Base-by-base conservation (phyloP, 2,329 filamentous ascomycete genomes). In the Corinectria fuckeliana region DNA sequence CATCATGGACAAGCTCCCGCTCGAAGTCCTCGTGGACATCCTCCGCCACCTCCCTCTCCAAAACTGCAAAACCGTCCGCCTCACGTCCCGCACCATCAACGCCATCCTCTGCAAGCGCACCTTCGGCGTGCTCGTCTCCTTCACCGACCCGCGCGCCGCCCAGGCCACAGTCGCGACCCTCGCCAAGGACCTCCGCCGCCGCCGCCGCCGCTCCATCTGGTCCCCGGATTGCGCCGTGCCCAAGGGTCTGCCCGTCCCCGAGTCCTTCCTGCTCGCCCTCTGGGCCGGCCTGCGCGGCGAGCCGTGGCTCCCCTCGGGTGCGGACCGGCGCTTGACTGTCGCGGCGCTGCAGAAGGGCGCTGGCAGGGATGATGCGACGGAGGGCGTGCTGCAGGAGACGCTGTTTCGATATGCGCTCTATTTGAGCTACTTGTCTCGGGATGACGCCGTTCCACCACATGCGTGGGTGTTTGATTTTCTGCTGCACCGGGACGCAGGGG, bases 381-480 rank as follows among this genome's bases (percentile, higher is more conserved):
- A 74, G 50, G 62, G 68, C 1, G 53, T 54, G 11, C 41, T 76
- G 18, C 65, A 68, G 32, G 65, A 65, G 32, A 65, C 67, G 3
- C 50, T 76, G 65, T 76, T 76, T 55, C 69, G 74, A 44, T 76
- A 75, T 64, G 70, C 74, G 2, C 58, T 76, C 51, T 76, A 75
- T 45, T 52, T 76, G 50, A 76, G 74, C 56, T 76, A 76, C 30
- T 30, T 66, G n/a, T 63, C 68, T 14, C 54, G 55, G 6, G 67
- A 69, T 3, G 59, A 66, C 18, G 64, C 65, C 6, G 67, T 69
- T 26, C 59, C 65, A n/a, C 72, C 71, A 11, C 71, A 74, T 26
- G 54, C 72, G 45, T 75, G 74, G 72, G 71, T 76, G 5, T 63
- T 75, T 42, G 59, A 72, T 41, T 42, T 66, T 26, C 58, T 65